Base-by-base conservation (phyloP, 2,329 filamentous ascomycete genomes). In the Botryotinia globosa region DNA sequence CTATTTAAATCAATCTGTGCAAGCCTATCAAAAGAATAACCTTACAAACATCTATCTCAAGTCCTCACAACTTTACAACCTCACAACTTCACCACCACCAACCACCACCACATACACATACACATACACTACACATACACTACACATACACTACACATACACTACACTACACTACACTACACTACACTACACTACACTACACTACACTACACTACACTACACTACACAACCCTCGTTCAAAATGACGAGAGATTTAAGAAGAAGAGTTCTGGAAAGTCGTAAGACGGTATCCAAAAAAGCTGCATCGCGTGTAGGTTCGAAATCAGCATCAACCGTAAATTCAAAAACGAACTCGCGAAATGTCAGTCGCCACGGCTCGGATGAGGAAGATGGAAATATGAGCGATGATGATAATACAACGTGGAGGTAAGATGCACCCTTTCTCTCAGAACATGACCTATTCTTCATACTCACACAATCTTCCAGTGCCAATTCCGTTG, bases 231-330 rank as follows among this genome's bases (percentile, higher is more conserved):
- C 3, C 14, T 34, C 7, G 8, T 9, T 63, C 73, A 61, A 58
- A 39, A 64, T 65, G 58, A 73, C 64, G 58, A 67, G 63, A 72
- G 85, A 86, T 68, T 77, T 83, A 76, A 81, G 86, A 75, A 85
- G 87, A 74, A 85, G 86, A 79, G 87, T 85, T 66, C 85, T 88
- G 66, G 87, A 88, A 80, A 86, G 85, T 82, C 83, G 83, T 75
- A 89, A 89, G 81, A 89, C 87, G 1, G 82, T 87, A 42, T 89
- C 87, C 65, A 85, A 85, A 76, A 89, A 89, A 77, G 85, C 86
- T 29, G 84, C 84, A 72, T 86, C 85, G 81, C 76, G 83, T 72
- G 80, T 83, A 22, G 83, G 82, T 62, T 87, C 86, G 8, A 83
- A 83, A 45, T 81, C 83, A 16, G 82, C 82, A 29, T 87, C 85